Conservation (phyloP, 257 asterid species). For the Verbena officinalis region DNA sequence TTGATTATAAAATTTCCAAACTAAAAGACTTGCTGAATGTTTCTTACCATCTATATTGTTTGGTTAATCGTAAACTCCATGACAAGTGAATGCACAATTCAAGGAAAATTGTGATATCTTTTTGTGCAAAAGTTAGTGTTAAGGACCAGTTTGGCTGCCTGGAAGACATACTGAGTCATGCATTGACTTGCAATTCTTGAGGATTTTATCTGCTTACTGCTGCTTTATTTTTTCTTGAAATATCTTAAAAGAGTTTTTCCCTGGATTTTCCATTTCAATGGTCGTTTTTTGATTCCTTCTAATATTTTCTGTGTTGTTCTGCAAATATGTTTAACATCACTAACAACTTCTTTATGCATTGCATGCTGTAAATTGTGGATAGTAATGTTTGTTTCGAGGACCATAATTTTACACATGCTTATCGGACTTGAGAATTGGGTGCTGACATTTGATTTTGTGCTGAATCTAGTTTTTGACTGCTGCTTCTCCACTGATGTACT, state of each 20-base stretch:
- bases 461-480: slow-evolving; percentile 88
- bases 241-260: slow-evolving; percentile 1
- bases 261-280: slow-evolving; percentile 2
- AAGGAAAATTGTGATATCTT: slow-evolving; percentile 8
- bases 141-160: slow-evolving; percentile 24
- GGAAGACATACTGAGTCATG: slow-evolving; percentile 5
- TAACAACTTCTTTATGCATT: slow-evolving; percentile 2
- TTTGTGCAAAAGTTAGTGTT: slow-evolving; percentile 22
- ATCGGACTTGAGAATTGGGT: slow-evolving; percentile 18
- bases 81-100: slow-evolving; percentile 15
- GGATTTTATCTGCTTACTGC: slow-evolving; percentile 4
- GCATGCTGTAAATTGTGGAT: slow-evolving; percentile 21
- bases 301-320: background rate
- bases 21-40: slow-evolving; percentile 21
- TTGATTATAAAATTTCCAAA: background rate
- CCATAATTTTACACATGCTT: slow-evolving; percentile 1
- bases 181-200: slow-evolving; percentile 21
- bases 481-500: slow-evolving; percentile 95
- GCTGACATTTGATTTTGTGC: slow-evolving; percentile 27
- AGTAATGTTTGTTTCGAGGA: background rate
- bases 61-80: slow-evolving; percentile 12
- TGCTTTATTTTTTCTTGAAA: background rate
- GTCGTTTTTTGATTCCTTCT: background rate
- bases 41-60: background rate
- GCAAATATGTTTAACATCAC: background rate